Evolutionary conservation across 1,284 basidiomycete species (phyloP).

Genomic region (Coniferiporia sulphurascens): DNA sequence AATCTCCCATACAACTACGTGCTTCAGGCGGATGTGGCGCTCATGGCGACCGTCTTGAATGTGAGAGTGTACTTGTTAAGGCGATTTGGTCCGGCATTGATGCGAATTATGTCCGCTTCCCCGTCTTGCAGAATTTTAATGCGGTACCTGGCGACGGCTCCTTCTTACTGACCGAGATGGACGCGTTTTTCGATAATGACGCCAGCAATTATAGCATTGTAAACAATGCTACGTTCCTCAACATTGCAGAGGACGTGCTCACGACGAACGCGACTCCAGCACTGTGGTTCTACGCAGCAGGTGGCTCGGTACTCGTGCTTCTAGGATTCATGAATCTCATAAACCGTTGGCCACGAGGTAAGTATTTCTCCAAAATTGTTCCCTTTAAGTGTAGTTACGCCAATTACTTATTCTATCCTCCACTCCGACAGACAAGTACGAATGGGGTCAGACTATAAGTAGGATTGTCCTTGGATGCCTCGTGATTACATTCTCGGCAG

Average conservation of each 20-base stretch:
- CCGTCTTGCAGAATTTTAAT: slow-evolving; percentile 12
- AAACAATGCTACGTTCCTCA: slow-evolving; percentile 3
- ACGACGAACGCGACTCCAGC: slow-evolving; percentile 15
- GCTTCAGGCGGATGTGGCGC: slow-evolving; percentile 4
- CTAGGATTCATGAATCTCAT: slow-evolving; percentile 7
- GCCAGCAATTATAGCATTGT: neutral
- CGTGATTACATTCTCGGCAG: slow-evolving; percentile 10
- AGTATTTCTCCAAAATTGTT: neutral
- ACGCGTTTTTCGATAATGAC: slow-evolving; percentile 9
- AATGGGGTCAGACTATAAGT: slow-evolving; percentile 17
- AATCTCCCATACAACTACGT: neutral
- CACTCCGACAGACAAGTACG: slow-evolving; percentile 10
- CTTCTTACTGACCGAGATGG: slow-evolving; percentile 6
- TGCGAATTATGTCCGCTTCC: neutral
- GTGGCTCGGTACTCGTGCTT: slow-evolving; percentile 6
- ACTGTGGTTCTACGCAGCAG: slow-evolving; percentile 17
- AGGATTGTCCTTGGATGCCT: slow-evolving; percentile 8
- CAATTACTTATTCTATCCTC: neutral
- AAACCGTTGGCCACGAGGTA: slow-evolving; percentile 5
- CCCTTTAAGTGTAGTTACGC: neutral
- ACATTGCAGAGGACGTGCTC: slow-evolving; percentile 8
- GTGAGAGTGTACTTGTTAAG: neutral
- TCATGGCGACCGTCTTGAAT: slow-evolving; percentile 11
- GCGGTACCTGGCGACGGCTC: slow-evolving; percentile 12
- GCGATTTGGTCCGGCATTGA: neutral